phyloP scores from a whole-genome alignment of 78 protist species.

The Dictyostelium firmibasis region DNA sequence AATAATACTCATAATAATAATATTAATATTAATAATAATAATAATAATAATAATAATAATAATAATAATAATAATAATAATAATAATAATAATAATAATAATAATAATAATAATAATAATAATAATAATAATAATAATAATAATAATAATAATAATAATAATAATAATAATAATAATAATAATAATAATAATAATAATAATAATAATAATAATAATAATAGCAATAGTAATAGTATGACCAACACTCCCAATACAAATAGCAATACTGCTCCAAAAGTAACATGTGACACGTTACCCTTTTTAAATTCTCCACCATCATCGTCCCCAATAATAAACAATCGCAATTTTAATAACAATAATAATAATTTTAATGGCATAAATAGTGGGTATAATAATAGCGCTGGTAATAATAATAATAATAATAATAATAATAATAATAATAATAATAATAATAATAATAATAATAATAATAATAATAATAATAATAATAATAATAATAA shows the following conservation, averaged over 20 bases:
- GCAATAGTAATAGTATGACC: not conserved
- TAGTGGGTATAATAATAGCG: not conserved
- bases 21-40: not conserved
- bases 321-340: not conserved
- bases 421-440: too few species aligned
- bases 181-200: too few species aligned
- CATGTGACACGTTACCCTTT: not conserved
- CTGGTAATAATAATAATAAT: too few species aligned
- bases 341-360: not conserved
- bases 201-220: too few species aligned
- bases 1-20: not conserved
- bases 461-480: too few species aligned
- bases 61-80: not conserved
- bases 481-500: not conserved
- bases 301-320: not conserved
- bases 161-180: too few species aligned
- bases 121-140: too few species aligned
- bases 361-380: not conserved
- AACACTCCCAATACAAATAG: not conserved
- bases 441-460: too few species aligned
- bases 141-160: too few species aligned
- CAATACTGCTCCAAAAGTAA: not conserved
- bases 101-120: too few species aligned
- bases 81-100: not conserved
- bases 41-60: not conserved